Evolutionary conservation across 345 rosid species (phyloP).

Genomic region (Camelina sativa): DNA sequence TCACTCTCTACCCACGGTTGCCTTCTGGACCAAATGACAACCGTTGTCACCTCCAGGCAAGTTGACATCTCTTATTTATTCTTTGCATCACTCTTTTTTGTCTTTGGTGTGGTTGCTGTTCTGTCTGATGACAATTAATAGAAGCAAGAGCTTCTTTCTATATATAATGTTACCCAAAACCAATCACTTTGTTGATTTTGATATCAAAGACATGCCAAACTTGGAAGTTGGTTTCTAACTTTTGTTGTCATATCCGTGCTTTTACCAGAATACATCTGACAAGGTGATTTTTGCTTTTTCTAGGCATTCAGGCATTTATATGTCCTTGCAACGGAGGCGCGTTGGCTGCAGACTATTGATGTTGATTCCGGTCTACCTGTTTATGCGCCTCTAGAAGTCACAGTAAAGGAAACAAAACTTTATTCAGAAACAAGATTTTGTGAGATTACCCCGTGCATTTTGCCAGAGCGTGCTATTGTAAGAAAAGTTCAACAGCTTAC

Average conservation of each 20-base stretch:
- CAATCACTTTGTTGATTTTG: conserved; percentile 31
- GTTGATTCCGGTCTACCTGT: conserved; percentile 96
- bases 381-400: conserved; percentile 89
- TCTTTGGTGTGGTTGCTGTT: conserved; percentile 15
- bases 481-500: conserved; percentile 45
- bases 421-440: conserved; percentile 88
- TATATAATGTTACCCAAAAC: conserved; percentile 20
- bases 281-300: conserved; percentile 32
- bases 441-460: conserved; percentile 91
- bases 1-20: conserved; percentile 88
- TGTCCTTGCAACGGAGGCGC: conserved; percentile 95
- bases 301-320: conserved; percentile 98
- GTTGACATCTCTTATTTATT: conserved; percentile 15
- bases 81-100: not conserved
- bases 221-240: conserved; percentile 32
- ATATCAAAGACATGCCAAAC: conserved; percentile 24
- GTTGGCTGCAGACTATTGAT: conserved; percentile 96
- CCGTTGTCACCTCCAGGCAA: conserved; percentile 99
- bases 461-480: conserved; percentile 95
- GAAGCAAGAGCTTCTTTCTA: conserved; percentile 1
- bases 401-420: conserved; percentile 75
- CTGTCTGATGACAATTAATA: conserved; percentile 9
- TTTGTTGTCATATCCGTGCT: conserved; percentile 26
- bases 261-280: conserved; percentile 31
- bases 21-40: conserved; percentile 98